A percentile compares a stretch with the other conserved stretches of the same genome.
These are phyloP conservation scores for Stellera chamaejasme DNA, from an alignment of 345 rosid species.

Conservation along the genomic window DNA sequence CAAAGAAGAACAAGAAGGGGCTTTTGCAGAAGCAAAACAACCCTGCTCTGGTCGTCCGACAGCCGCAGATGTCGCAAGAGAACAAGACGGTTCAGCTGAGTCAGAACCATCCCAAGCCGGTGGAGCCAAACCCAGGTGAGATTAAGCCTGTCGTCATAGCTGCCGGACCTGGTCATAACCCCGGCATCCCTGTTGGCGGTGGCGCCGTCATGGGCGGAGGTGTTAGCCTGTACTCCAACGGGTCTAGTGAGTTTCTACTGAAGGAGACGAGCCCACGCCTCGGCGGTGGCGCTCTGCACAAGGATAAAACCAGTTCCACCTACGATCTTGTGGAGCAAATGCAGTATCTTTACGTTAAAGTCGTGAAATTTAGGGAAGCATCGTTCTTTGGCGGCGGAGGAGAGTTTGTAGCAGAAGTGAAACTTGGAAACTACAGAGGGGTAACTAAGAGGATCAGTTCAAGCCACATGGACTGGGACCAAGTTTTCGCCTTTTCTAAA, in stretches of 20 bases:
- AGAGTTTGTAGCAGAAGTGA: slow-evolving; percentile 55
- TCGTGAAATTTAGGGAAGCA: slow-evolving; percentile 45
- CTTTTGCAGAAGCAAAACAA: slow-evolving; percentile 24
- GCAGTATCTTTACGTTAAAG: slow-evolving; percentile 63
- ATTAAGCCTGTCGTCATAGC: slow-evolving; percentile 47
- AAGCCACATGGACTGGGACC: slow-evolving; percentile 45
- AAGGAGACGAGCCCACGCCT: slow-evolving; percentile 70
- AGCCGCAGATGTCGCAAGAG: slow-evolving; percentile 25
- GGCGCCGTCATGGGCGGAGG: slow-evolving; percentile 18
- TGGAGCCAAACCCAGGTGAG: slow-evolving; percentile 39
- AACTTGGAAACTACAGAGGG: slow-evolving; percentile 61
- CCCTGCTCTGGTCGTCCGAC: slow-evolving; percentile 26
- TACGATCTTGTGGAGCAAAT: slow-evolving; percentile 81
- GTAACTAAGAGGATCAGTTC: slow-evolving; percentile 41
- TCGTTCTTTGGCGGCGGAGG: slow-evolving; percentile 29
- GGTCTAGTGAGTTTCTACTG: slow-evolving; percentile 43
- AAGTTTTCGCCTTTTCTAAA: slow-evolving; percentile 71
- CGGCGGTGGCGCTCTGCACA: slow-evolving; percentile 47
- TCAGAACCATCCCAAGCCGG: slow-evolving; percentile 29
- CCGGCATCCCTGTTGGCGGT: slow-evolving; percentile 13
- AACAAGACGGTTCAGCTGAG: slow-evolving; percentile 28
- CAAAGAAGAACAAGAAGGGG: slow-evolving; percentile 45
- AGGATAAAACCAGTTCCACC: slow-evolving; percentile 56
- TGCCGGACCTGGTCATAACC: slow-evolving; percentile 26
- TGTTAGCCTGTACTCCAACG: slow-evolving; percentile 19